phyloP scores from a whole-genome alignment of 352 stramenopile species.

The Pythium biforme region DNA sequence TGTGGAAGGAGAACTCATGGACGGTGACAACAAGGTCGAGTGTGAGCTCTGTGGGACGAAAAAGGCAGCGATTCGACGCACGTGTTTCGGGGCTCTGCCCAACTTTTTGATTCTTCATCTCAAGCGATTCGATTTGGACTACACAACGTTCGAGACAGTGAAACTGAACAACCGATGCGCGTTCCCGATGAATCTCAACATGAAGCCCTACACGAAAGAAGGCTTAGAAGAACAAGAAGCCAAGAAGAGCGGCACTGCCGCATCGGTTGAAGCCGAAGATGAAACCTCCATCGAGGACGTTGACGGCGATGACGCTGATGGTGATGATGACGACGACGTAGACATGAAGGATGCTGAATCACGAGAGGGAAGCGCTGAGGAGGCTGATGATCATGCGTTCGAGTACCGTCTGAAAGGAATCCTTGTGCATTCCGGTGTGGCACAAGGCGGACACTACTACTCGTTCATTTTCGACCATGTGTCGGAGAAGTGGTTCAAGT shows the following conservation, averaged over 20 bases:
- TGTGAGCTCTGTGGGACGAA: slow-evolving; percentile 98
- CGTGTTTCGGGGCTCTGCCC: slow-evolving; percentile 93
- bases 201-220: slow-evolving; percentile 98
- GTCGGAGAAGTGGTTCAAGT: slow-evolving; percentile 97
- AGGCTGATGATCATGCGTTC: slow-evolving; percentile 74
- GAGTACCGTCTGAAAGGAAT: slow-evolving; percentile 98
- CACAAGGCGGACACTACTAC: slow-evolving; percentile 99
- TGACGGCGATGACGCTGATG: slow-evolving; percentile 1
- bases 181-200: slow-evolving; percentile 97
- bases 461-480: slow-evolving; percentile 89
- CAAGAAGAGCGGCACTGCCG: slow-evolving; percentile 18
- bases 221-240: slow-evolving; percentile 93
- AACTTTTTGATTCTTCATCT: slow-evolving; percentile 98
- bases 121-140: slow-evolving; percentile 99
- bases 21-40: slow-evolving; percentile 98
- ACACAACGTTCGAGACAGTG: slow-evolving; percentile 98
- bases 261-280: background rate
- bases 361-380: slow-evolving; percentile 19
- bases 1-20: slow-evolving; percentile 99
- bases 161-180: slow-evolving; percentile 98
- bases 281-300: slow-evolving; percentile 14
- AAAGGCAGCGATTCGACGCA: slow-evolving; percentile 95
- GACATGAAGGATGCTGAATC: slow-evolving; percentile 16
- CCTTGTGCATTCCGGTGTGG: slow-evolving; percentile 97
- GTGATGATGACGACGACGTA: slow-evolving; percentile 13